Percentiles rank a stretch among this genome's conserved stretches.
These are phyloP conservation scores for Myrica gale DNA, from an alignment of 306 rosid species.

Conservation along the genomic window DNA sequence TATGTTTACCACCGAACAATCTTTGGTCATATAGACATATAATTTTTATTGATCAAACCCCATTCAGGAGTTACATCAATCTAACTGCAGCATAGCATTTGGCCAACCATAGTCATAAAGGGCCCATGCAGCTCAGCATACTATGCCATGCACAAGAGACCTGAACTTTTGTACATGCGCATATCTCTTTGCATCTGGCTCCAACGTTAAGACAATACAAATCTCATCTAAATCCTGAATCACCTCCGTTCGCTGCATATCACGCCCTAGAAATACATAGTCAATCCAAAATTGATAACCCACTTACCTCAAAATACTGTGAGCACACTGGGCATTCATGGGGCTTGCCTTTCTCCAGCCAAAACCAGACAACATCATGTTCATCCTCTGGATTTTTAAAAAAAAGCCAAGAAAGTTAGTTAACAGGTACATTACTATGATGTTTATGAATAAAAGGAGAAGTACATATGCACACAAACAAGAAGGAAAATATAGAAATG, in stretches of 20 bases:
- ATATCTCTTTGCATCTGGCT: constrained; percentile 9
- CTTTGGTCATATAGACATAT: neutral
- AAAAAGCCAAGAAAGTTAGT: constrained; percentile 25
- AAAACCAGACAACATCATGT: constrained; percentile 98
- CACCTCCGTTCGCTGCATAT: neutral
- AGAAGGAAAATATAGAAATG: constrained; percentile 12
- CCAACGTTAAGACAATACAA: constrained; percentile 11
- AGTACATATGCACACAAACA: constrained; percentile 5
- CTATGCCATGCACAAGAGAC: neutral
- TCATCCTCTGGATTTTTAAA: constrained; percentile 70
- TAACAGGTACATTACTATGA: constrained; percentile 9
- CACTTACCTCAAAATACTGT: constrained; percentile 82
- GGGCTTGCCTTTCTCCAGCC: constrained; percentile 89
- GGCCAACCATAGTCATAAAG: constrained; percentile 11
- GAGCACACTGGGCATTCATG: constrained; percentile 92
- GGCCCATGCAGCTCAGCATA: constrained; percentile 16
- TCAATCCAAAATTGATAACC: constrained; percentile 16
- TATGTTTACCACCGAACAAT: neutral
- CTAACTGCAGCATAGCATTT: neutral
- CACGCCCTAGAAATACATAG: neutral
- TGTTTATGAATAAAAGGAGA: constrained; percentile 15
- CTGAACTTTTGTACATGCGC: neutral
- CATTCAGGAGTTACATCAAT: neutral
- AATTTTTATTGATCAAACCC: neutral
- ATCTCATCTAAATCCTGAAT: neutral